Percentiles rank a stretch among this genome's conserved stretches.
phyloP scores from a whole-genome alignment of 495 filamentous ascomycete species.

The Massariosphaeria phaeospora region DNA sequence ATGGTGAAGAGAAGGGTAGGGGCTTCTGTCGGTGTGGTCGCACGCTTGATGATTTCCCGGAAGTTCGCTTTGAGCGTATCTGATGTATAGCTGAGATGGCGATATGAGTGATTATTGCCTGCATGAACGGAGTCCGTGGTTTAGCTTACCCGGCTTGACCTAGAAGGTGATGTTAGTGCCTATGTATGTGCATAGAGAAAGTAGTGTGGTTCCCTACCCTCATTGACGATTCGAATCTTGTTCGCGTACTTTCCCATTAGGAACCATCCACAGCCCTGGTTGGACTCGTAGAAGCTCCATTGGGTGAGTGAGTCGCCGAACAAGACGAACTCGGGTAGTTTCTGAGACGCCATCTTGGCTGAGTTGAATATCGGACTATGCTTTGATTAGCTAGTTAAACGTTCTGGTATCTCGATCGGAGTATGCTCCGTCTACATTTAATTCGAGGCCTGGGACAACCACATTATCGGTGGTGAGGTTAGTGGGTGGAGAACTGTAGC shows the following conservation, averaged over 20 bases:
- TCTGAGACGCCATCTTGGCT: not conserved
- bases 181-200: not conserved
- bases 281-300: slow-evolving; percentile 31
- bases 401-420: too few relatives aligned
- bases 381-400: too few relatives aligned
- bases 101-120: too few relatives aligned
- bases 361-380: too few relatives aligned
- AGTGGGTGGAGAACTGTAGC: too few relatives aligned
- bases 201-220: slow-evolving; percentile 17
- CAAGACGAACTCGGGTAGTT: slow-evolving; percentile 30
- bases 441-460: too few relatives aligned
- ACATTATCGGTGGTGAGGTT: too few relatives aligned
- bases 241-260: slow-evolving; percentile 24
- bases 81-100: slow-evolving; percentile 26
- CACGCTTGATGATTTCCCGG: slow-evolving; percentile 20
- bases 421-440: too few relatives aligned
- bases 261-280: slow-evolving; percentile 24
- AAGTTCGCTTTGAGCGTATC: slow-evolving; percentile 21
- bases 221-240: slow-evolving; percentile 30
- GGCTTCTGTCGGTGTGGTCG: slow-evolving; percentile 1
- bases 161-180: slow-evolving; percentile 6
- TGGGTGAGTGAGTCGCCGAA: slow-evolving; percentile 33
- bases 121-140: slow-evolving; percentile 7
- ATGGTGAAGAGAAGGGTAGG: slow-evolving; percentile 36
- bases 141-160: slow-evolving; percentile 29